A percentile compares a stretch with the other conserved stretches of the same genome.
These are phyloP conservation scores for Gardenia jasminoides DNA, from an alignment of 257 asterid species.

Conservation along the genomic window DNA sequence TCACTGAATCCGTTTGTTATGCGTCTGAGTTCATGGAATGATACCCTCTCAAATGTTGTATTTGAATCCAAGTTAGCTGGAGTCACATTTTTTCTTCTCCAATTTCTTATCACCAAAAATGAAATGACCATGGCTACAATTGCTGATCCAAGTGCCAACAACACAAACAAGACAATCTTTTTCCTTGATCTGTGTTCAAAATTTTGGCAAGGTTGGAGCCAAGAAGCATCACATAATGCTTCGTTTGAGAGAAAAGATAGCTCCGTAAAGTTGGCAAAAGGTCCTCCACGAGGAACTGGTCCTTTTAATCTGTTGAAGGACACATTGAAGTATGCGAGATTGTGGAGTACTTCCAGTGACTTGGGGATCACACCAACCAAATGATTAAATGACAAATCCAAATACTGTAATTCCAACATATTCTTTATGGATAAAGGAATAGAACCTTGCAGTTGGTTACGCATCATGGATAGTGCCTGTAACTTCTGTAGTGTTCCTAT, in stretches of 20 bases:
- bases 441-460: slow-evolving; percentile 1
- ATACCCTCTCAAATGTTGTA: not conserved
- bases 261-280: not conserved
- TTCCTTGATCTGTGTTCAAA: not conserved
- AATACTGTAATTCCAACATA: not conserved
- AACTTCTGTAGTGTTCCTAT: not conserved
- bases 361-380: not conserved
- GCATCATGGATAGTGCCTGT: not conserved
- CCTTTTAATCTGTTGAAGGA: not conserved
- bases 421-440: not conserved
- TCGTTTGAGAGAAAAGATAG: not conserved
- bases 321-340: not conserved
- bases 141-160: not conserved
- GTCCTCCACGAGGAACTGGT: not conserved
- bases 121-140: not conserved
- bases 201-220: not conserved
- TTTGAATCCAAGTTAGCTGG: not conserved
- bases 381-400: not conserved
- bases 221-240: not conserved
- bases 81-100: not conserved
- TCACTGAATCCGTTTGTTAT: not conserved
- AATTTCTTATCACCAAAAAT: not conserved
- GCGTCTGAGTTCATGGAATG: not conserved
- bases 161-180: not conserved
- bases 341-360: not conserved